These are phyloP conservation scores for Ustilago bromivora DNA, from an alignment of 1,284 basidiomycete species.

Conservation along the genomic window DNA sequence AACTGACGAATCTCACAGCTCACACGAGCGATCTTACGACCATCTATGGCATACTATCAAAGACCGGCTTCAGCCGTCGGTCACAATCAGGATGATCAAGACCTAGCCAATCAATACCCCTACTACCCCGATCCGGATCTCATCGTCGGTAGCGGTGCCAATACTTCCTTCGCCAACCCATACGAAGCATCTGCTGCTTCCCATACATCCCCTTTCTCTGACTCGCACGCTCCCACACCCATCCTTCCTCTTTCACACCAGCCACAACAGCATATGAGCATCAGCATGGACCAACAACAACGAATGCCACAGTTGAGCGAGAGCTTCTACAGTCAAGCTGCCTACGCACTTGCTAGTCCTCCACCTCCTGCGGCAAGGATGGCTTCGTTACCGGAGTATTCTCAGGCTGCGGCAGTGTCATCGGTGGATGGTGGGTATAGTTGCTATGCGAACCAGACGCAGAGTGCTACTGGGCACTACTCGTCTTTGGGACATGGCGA, in stretches of 20 bases:
- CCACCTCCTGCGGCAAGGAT: constrained; percentile 16
- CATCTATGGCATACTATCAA: constrained; percentile 34
- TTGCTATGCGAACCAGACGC: constrained; percentile 29
- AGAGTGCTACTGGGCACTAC: constrained; percentile 38
- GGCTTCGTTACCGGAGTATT: constrained; percentile 28
- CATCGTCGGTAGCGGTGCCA: constrained; percentile 28
- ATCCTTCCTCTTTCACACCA: constrained; percentile 29
- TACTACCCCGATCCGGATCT: constrained; percentile 50
- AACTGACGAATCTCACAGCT: background rate
- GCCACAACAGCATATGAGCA: constrained; percentile 32
- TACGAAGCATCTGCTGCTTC: constrained; percentile 25
- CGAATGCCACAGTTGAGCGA: constrained; percentile 52
- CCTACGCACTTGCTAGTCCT: constrained; percentile 46
- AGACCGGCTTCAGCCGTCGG: constrained; percentile 35
- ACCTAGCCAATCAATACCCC: constrained; percentile 27
- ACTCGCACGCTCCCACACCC: constrained; percentile 14
- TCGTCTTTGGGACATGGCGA: constrained; percentile 31
- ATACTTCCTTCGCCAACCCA: constrained; percentile 35
- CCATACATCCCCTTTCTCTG: constrained; percentile 34
- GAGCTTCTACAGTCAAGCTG: constrained; percentile 63
- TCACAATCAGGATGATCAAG: constrained; percentile 28
- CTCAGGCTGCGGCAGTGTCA: background rate
- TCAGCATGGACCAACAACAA: constrained; percentile 34
- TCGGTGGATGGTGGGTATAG: constrained; percentile 26
- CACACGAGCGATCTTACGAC: background rate